Evolutionary conservation across 306 rosid genomes (phyloP).

Genomic region (Quercus parvula): DNA sequence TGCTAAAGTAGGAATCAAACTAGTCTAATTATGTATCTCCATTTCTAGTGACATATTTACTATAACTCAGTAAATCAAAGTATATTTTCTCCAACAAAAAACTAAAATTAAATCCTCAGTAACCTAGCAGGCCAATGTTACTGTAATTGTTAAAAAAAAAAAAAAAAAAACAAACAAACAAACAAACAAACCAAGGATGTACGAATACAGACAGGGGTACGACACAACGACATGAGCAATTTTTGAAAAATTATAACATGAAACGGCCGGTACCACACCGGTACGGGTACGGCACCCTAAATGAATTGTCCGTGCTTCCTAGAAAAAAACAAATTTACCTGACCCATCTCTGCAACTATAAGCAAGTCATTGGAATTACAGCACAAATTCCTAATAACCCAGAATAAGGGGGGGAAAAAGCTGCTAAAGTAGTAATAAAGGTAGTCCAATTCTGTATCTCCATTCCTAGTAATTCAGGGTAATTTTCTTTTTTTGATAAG

Average conservation of each 20-base stretch:
- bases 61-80: background rate
- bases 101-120: background rate
- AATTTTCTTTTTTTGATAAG: too few species aligned
- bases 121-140: background rate
- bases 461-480: too few species aligned
- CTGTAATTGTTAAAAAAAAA: background rate
- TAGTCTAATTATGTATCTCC: background rate
- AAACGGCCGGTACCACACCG: accelerated
- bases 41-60: background rate
- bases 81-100: background rate
- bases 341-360: slow-evolving; percentile 79
- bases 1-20: too few species aligned
- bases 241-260: too few species aligned
- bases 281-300: too few species aligned
- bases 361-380: slow-evolving; percentile 37
- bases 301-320: too few species aligned
- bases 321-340: slow-evolving; percentile 25
- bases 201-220: too few species aligned
- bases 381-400: too few species aligned
- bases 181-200: background rate
- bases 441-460: too few species aligned
- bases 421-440: too few species aligned
- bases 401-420: too few species aligned
- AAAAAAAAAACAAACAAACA: background rate
- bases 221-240: too few species aligned